phyloP scores from a whole-genome alignment of 768 basidiomycete species.

The Chalciporus piperatus region DNA sequence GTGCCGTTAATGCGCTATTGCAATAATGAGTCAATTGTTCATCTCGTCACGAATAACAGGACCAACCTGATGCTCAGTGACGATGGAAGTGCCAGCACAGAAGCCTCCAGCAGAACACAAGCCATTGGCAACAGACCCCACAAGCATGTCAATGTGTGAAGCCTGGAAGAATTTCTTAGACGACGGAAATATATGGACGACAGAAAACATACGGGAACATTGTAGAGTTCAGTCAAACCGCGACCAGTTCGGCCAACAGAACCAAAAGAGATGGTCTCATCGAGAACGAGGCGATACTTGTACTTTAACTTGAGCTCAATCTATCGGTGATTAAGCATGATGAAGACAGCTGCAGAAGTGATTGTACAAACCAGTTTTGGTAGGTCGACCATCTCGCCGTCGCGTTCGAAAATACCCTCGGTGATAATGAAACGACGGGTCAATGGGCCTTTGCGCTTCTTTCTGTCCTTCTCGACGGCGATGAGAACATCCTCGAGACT shows the following conservation, averaged over 20 bases:
- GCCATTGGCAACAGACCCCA: constrained; percentile 85
- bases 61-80: constrained; percentile 83
- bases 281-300: constrained; percentile 93
- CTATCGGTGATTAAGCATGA: constrained; percentile 37
- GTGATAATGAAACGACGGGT: constrained; percentile 94
- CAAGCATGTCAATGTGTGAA: constrained; percentile 88
- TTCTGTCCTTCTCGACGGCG: constrained; percentile 81
- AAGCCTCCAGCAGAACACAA: constrained; percentile 88
- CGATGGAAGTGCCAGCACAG: constrained; percentile 82
- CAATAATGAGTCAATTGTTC: neutral
- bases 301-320: constrained; percentile 93
- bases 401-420: constrained; percentile 95
- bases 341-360: neutral
- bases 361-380: constrained; percentile 75
- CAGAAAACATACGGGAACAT: constrained; percentile 68
- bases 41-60: neutral
- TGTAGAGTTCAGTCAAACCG: constrained; percentile 92
- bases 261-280: constrained; percentile 94
- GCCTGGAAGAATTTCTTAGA: constrained; percentile 45
- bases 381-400: constrained; percentile 88
- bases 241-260: constrained; percentile 90
- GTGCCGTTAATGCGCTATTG: constrained; percentile 89
- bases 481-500: constrained; percentile 88
- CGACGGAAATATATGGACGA: neutral
- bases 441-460: constrained; percentile 75